A percentile compares a stretch with the other conserved stretches of the same genome.
phyloP scores from a whole-genome alignment of 208 protist species.

The Trypanosoma scelopori region DNA sequence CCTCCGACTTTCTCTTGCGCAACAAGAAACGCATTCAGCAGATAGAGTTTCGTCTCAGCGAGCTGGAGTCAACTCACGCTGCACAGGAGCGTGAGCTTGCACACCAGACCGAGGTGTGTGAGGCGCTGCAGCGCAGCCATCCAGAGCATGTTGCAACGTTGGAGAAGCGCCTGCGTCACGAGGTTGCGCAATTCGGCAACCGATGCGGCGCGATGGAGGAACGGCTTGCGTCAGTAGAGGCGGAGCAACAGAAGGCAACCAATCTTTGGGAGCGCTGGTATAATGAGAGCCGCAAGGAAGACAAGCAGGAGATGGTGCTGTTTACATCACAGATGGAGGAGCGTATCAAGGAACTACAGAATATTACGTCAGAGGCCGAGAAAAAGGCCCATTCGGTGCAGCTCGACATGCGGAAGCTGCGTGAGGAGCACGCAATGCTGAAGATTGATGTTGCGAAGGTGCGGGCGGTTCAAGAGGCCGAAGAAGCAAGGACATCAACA shows the following conservation, averaged over 20 bases:
- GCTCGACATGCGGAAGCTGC: constrained; percentile 8
- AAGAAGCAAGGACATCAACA: neutral
- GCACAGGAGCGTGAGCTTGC: neutral
- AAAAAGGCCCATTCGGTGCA: constrained; percentile 16
- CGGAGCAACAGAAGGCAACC: neutral
- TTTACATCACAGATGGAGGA: constrained; percentile 7
- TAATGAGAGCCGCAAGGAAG: constrained; percentile 5
- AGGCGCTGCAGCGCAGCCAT: constrained; percentile 4
- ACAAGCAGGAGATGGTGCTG: neutral
- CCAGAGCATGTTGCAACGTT: neutral
- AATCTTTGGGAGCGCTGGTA: neutral
- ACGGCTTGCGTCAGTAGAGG: neutral
- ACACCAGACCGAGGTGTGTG: neutral
- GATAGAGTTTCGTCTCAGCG: neutral
- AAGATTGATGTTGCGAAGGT: constrained; percentile 11
- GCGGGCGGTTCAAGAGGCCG: neutral
- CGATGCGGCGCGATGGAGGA: neutral
- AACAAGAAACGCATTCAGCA: constrained; percentile 7
- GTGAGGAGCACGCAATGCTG: constrained; percentile 11
- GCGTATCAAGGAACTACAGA: neutral
- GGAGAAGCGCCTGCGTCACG: neutral
- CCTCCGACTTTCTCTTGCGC: neutral
- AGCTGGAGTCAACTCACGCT: neutral
- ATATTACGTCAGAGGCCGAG: neutral
- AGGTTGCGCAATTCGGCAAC: neutral